Evolutionary conservation across 805 yeast genomes (phyloP).

Genomic region (Sugiyamaella valdiviana): DNA sequence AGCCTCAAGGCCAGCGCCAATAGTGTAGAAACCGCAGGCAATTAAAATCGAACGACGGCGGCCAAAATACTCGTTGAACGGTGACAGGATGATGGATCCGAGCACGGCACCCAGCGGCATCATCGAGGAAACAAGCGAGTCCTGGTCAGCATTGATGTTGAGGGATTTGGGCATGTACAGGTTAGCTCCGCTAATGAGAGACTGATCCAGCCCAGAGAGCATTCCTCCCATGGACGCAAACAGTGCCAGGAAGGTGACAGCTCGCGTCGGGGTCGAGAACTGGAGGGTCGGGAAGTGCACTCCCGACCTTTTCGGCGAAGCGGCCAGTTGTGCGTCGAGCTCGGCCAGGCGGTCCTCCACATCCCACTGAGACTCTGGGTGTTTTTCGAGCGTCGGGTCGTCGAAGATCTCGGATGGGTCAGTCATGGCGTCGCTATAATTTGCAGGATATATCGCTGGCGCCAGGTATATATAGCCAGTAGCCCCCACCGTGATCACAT

Average conservation of each 20-base stretch:
- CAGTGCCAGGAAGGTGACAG: conserved; percentile 45
- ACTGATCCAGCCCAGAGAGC: conserved; percentile 62
- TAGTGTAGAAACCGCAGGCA: conserved; percentile 54
- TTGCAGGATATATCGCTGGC: no score
- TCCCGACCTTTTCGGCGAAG: conserved; percentile 4
- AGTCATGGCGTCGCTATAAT: no score
- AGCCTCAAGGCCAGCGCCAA: conserved; percentile 57
- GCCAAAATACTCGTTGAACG: conserved; percentile 50
- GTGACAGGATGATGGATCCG: conserved; percentile 56
- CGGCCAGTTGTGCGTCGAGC: conserved; percentile 7
- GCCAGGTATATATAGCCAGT: no score
- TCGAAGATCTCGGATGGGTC: background rate
- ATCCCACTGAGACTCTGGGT: background rate
- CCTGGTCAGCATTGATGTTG: conserved; percentile 37
- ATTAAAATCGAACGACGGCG: conserved; percentile 49
- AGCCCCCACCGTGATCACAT: no score
- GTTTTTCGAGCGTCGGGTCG: conserved; percentile 1
- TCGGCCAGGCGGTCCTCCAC: conserved; percentile 3
- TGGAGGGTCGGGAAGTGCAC: conserved; percentile 16
- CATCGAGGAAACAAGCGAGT: conserved; percentile 49
- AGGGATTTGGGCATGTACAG: conserved; percentile 44
- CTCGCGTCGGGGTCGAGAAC: conserved; percentile 42
- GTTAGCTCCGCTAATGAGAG: conserved; percentile 58
- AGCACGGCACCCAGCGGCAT: conserved; percentile 68
- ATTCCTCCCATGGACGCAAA: conserved; percentile 62